Evolutionary conservation across 1,284 basidiomycete species (phyloP).

Genomic region (Pseudozyma sp.): DNA sequence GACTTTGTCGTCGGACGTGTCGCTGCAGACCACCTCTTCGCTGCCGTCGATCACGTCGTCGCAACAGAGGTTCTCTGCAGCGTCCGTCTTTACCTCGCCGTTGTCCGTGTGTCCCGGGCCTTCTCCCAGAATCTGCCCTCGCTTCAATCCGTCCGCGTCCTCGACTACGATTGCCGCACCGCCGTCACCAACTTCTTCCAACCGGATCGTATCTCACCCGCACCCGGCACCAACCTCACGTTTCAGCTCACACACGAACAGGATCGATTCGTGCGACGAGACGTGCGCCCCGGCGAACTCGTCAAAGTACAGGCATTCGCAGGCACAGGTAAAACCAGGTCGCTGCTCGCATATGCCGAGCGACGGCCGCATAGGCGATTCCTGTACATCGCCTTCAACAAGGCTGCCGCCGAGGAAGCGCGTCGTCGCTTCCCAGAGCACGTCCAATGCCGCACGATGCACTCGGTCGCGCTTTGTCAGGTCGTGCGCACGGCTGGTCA

Average conservation of each 20-base stretch:
- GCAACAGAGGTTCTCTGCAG: constrained; percentile 55
- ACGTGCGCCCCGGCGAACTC: constrained; percentile 52
- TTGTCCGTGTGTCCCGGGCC: constrained; percentile 52
- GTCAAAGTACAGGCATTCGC: constrained; percentile 63
- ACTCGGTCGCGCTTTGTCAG: constrained; percentile 57
- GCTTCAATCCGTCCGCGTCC: constrained; percentile 44
- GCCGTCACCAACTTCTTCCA: constrained; percentile 51
- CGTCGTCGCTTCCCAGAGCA: constrained; percentile 52
- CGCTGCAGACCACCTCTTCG: constrained; percentile 35
- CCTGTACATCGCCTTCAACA: constrained; percentile 64
- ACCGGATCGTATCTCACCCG: constrained; percentile 10
- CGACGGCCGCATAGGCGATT: constrained; percentile 52
- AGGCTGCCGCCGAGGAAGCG: constrained; percentile 56
- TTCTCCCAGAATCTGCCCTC: constrained; percentile 33
- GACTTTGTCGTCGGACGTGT: constrained; percentile 49
- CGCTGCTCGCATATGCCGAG: constrained; percentile 56
- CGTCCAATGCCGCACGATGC: constrained; percentile 64
- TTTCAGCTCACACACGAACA: constrained; percentile 63
- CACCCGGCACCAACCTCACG: constrained; percentile 7
- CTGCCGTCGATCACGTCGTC: constrained; percentile 36
- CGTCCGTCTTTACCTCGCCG: constrained; percentile 55
- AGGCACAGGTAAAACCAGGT: constrained; percentile 62
- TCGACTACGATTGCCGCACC: constrained; percentile 53
- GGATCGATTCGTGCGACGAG: constrained; percentile 46
- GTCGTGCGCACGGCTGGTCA: constrained; percentile 49